Percentiles rank a stretch among this genome's conserved stretches.
Evolutionary conservation across 495 filamentous ascomycete genomes (phyloP).

Genomic region (Glutinoglossum americanum): DNA sequence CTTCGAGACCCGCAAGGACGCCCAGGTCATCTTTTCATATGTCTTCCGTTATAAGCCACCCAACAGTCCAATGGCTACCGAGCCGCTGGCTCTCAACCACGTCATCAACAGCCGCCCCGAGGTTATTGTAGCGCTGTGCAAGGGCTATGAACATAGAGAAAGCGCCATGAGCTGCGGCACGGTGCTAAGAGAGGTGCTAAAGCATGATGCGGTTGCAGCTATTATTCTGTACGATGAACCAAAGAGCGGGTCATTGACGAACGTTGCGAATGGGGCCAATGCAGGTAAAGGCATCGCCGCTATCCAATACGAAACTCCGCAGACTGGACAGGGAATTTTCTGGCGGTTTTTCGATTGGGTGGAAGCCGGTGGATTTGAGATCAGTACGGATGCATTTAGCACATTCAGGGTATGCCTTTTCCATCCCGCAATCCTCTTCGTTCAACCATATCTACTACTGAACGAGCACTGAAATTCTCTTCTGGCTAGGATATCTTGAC

Average conservation of each 20-base stretch:
- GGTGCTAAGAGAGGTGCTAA: constrained; percentile 77
- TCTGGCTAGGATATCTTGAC: constrained; percentile 66
- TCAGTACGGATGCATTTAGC: constrained; percentile 90
- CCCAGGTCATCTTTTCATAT: constrained; percentile 75
- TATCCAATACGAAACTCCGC: constrained; percentile 41
- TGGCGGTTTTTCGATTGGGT: constrained; percentile 99
- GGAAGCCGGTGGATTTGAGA: constrained; percentile 82
- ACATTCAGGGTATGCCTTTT: constrained; percentile 58
- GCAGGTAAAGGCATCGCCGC: constrained; percentile 27
- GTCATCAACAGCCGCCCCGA: constrained; percentile 69
- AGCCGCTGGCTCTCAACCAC: constrained; percentile 67
- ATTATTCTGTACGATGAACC: constrained; percentile 87
- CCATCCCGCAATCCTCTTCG: not conserved
- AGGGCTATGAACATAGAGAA: constrained; percentile 72
- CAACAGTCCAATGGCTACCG: constrained; percentile 26
- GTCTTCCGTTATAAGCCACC: constrained; percentile 62
- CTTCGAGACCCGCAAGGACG: constrained; percentile 85
- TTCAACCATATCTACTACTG: not conserved
- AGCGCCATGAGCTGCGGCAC: constrained; percentile 85
- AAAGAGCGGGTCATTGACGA: constrained; percentile 16
- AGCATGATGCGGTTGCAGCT: constrained; percentile 70
- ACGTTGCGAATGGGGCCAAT: constrained; percentile 20
- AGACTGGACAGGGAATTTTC: constrained; percentile 63
- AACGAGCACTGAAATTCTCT: not conserved
- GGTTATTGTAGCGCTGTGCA: constrained; percentile 69